phyloP scores from a whole-genome alignment of 139 green algal genomes.

The Chlorella sp. region DNA sequence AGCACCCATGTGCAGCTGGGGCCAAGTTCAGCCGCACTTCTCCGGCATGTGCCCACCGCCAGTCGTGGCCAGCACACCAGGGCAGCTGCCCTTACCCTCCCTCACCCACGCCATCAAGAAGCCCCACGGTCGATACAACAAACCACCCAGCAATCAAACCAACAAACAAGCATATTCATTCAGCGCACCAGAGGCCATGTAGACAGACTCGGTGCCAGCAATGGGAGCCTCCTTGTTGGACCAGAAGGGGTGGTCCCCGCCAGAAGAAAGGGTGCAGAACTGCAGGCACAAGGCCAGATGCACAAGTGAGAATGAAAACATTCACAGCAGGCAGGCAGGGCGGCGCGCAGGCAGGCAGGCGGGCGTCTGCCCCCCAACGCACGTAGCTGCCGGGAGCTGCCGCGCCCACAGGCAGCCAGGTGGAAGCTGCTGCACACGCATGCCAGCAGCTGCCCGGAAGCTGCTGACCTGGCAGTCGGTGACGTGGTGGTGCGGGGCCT shows the following conservation, averaged over 20 bases:
- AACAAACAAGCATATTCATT: too few species aligned
- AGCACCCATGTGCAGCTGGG: too few species aligned
- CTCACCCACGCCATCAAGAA: not conserved
- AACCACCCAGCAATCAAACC: not conserved
- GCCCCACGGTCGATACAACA: not conserved
- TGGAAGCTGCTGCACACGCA: too few species aligned
- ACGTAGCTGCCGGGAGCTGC: not conserved
- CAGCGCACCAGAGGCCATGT: slow-evolving; percentile 56
- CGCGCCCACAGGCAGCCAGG: not conserved
- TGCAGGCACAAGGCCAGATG: not conserved
- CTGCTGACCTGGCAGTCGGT: slow-evolving; percentile 8
- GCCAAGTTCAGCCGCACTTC: not conserved
- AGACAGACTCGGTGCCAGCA: slow-evolving; percentile 62
- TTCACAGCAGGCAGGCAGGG: not conserved
- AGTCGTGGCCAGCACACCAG: too few species aligned
- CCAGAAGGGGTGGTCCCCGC: slow-evolving; percentile 59
- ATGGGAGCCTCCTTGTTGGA: slow-evolving; percentile 57
- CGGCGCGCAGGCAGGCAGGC: too few species aligned
- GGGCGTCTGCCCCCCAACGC: not conserved
- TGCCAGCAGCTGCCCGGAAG: not conserved
- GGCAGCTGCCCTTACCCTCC: too few species aligned
- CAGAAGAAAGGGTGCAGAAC: slow-evolving; percentile 65
- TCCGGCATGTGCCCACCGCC: too few species aligned
- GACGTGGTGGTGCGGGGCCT: slow-evolving; percentile 45
- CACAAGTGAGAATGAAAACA: too few species aligned